A percentile compares a stretch with the other conserved stretches of the same genome.
Evolutionary conservation across 768 basidiomycete species (phyloP).

Genomic region (Hypsizygus marmoreus): DNA sequence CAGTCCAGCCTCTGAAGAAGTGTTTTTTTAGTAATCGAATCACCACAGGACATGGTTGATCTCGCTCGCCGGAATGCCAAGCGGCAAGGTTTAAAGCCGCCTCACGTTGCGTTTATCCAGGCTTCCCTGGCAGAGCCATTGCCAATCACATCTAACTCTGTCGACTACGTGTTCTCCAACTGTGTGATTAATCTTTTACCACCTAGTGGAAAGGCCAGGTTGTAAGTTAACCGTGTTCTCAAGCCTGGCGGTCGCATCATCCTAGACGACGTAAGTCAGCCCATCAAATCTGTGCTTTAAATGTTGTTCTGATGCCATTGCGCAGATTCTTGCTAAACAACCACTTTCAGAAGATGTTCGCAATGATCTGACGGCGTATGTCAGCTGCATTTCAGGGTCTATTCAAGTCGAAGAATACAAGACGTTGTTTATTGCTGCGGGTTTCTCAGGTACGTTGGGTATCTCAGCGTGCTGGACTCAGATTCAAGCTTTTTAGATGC

Average conservation of each 20-base stretch:
- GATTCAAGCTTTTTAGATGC: conserved; percentile 33
- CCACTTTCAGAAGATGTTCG: conserved; percentile 42
- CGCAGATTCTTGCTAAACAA: conserved; percentile 50
- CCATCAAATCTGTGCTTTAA: neutral
- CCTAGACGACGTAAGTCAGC: conserved; percentile 46
- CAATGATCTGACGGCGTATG: conserved; percentile 40
- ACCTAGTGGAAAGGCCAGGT: conserved; percentile 36
- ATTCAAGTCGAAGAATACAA: conserved; percentile 40
- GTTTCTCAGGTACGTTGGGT: conserved; percentile 39
- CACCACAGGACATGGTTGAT: conserved; percentile 49
- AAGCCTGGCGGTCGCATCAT: conserved; percentile 59
- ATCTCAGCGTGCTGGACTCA: neutral
- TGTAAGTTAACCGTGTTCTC: conserved; percentile 49
- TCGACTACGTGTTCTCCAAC: conserved; percentile 61
- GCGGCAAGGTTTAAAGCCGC: conserved; percentile 42
- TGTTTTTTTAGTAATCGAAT: neutral
- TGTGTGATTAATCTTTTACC: conserved; percentile 58
- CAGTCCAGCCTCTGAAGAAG: neutral
- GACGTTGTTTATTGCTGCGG: conserved; percentile 36
- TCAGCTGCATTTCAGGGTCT: conserved; percentile 51
- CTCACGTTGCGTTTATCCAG: conserved; percentile 51
- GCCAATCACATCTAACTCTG: conserved; percentile 47
- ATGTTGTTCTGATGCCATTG: neutral
- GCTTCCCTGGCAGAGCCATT: conserved; percentile 42
- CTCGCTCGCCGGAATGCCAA: conserved; percentile 48